A percentile compares a stretch with the other conserved stretches of the same genome.
Evolutionary conservation across 2,329 filamentous ascomycete species (phyloP).

Genomic region (Pleomassaria siparia): DNA sequence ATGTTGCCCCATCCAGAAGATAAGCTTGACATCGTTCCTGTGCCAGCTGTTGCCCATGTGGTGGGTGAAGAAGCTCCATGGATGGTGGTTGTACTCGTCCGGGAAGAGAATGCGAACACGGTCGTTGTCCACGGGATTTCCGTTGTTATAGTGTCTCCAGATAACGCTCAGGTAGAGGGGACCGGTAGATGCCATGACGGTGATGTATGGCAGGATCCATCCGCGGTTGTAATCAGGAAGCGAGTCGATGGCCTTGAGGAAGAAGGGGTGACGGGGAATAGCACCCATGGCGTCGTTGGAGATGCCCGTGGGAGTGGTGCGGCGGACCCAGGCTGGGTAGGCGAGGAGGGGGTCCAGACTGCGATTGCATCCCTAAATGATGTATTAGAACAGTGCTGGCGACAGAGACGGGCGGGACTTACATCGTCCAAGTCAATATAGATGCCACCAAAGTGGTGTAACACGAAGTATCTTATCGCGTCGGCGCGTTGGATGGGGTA

Average conservation of each 20-base stretch:
- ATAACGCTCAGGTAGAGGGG: constrained; percentile 75
- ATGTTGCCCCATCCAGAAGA: constrained; percentile 63
- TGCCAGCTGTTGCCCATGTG: constrained; percentile 68
- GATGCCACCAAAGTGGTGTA: constrained; percentile 75
- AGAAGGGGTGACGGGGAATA: constrained; percentile 72
- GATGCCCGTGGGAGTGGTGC: constrained; percentile 74
- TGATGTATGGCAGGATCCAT: constrained; percentile 73
- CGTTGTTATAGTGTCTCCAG: constrained; percentile 71
- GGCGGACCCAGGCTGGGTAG: constrained; percentile 70
- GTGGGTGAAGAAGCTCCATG: constrained; percentile 73
- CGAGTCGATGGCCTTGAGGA: constrained; percentile 67
- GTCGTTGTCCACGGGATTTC: constrained; percentile 50
- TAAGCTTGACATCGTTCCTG: constrained; percentile 62
- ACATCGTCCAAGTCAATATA: constrained; percentile 79
- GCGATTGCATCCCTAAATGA: constrained; percentile 63
- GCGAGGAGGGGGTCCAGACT: constrained; percentile 67
- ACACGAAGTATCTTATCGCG: constrained; percentile 76
- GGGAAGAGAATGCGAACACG: constrained; percentile 69
- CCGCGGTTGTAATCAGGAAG: constrained; percentile 68
- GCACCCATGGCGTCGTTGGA: constrained; percentile 80
- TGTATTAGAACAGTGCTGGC: constrained; percentile 2
- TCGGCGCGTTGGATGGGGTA: constrained; percentile 79
- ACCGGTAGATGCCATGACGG: constrained; percentile 77
- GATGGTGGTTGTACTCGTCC: constrained; percentile 67
- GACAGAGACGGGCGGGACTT: constrained; percentile 22